Evolutionary conservation across 345 rosid genomes (phyloP), one percentile per base, ranked within the genome.

Genomic region (Xanthoceras sorbifolium): DNA sequence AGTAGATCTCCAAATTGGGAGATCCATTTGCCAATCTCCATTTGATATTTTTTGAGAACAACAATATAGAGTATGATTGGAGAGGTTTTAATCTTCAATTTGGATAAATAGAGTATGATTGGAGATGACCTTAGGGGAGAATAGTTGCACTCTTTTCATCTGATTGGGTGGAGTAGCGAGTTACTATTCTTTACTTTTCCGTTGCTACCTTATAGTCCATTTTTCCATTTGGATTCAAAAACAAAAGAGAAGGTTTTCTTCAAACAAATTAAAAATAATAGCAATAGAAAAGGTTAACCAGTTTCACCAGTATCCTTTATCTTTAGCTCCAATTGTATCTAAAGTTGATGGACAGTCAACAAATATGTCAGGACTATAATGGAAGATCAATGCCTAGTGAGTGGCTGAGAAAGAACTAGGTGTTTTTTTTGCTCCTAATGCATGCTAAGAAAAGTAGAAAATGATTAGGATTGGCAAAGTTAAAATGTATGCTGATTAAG

Each of bases 401-500:
- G 48, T 65, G 25, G 15, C 25, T 64, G 68, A 36, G 68, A 64
- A 64, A 65, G 44, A 23, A 34, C 36, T 65, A 9, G 20, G 69
- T 12, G 12, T 17, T 20, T 2, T 65, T 34, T 65, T 20, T 36
- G 28, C 69, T 65, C 9, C 46, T 34, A 34, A 36, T 9, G 72
- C 17, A 7, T 18, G 23, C 25, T 18, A 48, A 48, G 17, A 11
- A 17, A 26, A 3, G 9, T 17, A 42, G 32, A 14, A 12, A 25
- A 67, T 15, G 23, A 23, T 42, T 44, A 48, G 25, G 40, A 14
- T 25, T 25, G 57, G 32, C 17, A 15, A 69, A 6, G 20, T 44
- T 29, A 18, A 46, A 18, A 52, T 69, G 17, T 69, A 52, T n/a
- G 44, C n/a, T 70, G 74, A 70, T 52, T 70, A n/a, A 29, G 28